Evolutionary conservation across 2,329 filamentous ascomycete genomes (phyloP).

Genomic region (Cercospora sojina): DNA sequence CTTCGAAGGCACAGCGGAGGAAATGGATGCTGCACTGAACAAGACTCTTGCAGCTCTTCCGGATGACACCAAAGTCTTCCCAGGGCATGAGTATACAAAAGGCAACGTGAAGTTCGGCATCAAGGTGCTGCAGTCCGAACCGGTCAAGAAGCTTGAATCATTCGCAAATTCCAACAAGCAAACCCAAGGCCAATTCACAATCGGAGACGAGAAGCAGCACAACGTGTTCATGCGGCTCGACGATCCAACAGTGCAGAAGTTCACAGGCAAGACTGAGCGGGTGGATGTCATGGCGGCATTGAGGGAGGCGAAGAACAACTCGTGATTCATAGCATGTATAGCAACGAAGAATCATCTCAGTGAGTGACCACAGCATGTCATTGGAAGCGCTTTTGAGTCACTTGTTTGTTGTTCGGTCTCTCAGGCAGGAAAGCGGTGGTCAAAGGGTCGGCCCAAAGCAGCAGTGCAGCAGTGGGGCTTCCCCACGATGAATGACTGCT

Average conservation of each 20-base stretch:
- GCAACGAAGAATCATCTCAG: not conserved
- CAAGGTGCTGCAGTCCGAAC: conserved; percentile 70
- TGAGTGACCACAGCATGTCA: not conserved
- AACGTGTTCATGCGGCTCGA: conserved; percentile 94
- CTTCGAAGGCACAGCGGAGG: conserved; percentile 83
- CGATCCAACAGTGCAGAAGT: conserved; percentile 80
- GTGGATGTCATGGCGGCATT: conserved; percentile 82
- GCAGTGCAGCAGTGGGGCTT: not conserved
- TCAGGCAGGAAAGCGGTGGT: not conserved
- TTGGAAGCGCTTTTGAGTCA: not conserved
- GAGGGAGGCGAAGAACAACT: conserved; percentile 81
- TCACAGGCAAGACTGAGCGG: conserved; percentile 75
- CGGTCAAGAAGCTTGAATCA: conserved; percentile 71
- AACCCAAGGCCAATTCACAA: conserved; percentile 94
- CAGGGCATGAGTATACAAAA: conserved; percentile 98
- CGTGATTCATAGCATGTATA: conserved; percentile 23
- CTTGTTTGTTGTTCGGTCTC: not conserved
- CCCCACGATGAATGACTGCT: conserved; percentile 4
- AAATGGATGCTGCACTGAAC: conserved; percentile 95
- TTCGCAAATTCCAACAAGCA: conserved; percentile 79
- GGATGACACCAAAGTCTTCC: conserved; percentile 88
- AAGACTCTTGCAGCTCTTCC: conserved; percentile 76
- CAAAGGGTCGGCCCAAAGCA: conserved; percentile 4
- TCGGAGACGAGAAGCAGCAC: conserved; percentile 95
- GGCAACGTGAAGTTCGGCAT: conserved; percentile 86